A percentile compares a stretch with the other conserved stretches of the same genome.
Conservation (phyloP, 768 basidiomycete genomes). For the Leucogyrophana mollusca region DNA sequence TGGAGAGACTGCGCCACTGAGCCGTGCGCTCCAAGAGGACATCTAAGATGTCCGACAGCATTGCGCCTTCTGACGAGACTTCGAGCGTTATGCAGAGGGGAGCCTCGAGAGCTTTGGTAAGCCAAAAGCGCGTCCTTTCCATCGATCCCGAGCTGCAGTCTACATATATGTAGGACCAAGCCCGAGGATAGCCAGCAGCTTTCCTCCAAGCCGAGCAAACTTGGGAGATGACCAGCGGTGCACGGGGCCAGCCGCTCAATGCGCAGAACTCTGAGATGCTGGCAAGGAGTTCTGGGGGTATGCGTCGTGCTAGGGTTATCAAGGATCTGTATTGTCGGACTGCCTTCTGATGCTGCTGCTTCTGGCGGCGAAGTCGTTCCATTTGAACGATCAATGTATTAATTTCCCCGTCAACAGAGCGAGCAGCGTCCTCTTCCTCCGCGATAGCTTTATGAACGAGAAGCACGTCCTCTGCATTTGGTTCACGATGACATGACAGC, state of each 20-base stretch:
- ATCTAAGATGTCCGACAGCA: slow-evolving; percentile 35
- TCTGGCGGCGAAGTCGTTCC: slow-evolving; percentile 42
- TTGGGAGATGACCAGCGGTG: slow-evolving; percentile 54
- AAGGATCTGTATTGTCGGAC: slow-evolving; percentile 45
- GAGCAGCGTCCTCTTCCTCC: slow-evolving; percentile 41
- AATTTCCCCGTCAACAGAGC: slow-evolving; percentile 41
- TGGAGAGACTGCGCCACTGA: slow-evolving; percentile 44
- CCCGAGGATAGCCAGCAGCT: slow-evolving; percentile 47
- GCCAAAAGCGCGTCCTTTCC: slow-evolving; percentile 48
- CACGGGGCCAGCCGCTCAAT: slow-evolving; percentile 49
- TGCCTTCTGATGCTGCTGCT: slow-evolving; percentile 38
- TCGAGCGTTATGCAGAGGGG: slow-evolving; percentile 47
- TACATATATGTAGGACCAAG: slow-evolving; percentile 59
- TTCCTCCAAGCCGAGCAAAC: slow-evolving; percentile 61
- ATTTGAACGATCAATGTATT: slow-evolving; percentile 37
- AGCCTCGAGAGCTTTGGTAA: slow-evolving; percentile 42
- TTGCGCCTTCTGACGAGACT: slow-evolving; percentile 27
- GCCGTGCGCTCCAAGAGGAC: slow-evolving; percentile 36
- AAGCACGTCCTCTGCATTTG: slow-evolving; percentile 18
- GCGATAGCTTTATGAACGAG: slow-evolving; percentile 21
- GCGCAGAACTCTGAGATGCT: slow-evolving; percentile 53
- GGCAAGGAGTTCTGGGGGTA: slow-evolving; percentile 55
- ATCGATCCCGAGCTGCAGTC: slow-evolving; percentile 42
- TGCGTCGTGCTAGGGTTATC: slow-evolving; percentile 54
- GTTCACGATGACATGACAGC: slow-evolving; percentile 17